These are phyloP conservation scores for Coniochaeta sp. DNA, from an alignment of 2,329 filamentous ascomycete species.

Conservation along the genomic window DNA sequence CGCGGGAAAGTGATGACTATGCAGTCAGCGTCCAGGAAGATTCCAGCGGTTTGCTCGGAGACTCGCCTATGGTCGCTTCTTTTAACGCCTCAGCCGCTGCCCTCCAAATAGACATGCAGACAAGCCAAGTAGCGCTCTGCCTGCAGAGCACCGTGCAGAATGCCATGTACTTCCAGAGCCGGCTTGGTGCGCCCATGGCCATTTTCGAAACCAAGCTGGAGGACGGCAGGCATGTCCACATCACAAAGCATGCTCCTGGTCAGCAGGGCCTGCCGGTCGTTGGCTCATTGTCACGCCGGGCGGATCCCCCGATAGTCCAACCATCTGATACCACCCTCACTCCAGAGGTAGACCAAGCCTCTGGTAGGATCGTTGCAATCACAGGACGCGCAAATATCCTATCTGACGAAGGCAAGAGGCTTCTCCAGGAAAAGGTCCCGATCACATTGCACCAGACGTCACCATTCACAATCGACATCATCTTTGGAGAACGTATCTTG, in stretches of 20 bases:
- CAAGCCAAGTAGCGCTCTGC: conserved; percentile 22
- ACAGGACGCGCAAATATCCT: conserved; percentile 29
- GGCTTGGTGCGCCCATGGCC: conserved; percentile 18
- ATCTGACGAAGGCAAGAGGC: conserved; percentile 22
- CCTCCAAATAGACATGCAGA: conserved; percentile 24
- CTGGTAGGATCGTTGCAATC: conserved; percentile 4
- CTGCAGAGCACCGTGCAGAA: conserved; percentile 18
- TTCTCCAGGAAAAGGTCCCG: conserved; percentile 28
- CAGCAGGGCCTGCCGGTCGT: conserved; percentile 19
- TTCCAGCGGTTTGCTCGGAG: conserved; percentile 25
- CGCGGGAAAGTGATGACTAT: conserved; percentile 21
- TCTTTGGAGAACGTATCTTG: conserved; percentile 24
- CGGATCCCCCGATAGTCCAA: not conserved
- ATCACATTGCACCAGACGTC: conserved; percentile 18
- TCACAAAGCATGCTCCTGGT: conserved; percentile 28
- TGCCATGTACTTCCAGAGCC: conserved; percentile 12
- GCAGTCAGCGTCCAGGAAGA: conserved; percentile 25
- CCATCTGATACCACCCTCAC: not conserved
- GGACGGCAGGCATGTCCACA: conserved; percentile 21
- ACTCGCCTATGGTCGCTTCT: conserved; percentile 29
- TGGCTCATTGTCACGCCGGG: conserved; percentile 9
- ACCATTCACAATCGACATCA: conserved; percentile 32
- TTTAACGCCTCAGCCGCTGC: conserved; percentile 29
- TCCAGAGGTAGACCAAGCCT: not conserved
- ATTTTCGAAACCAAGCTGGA: conserved; percentile 24